Evolutionary conservation across 352 stramenopile species (phyloP), one percentile per base, ranked within the genome.

Genomic region (Phytophthora pseudosyringae): DNA sequence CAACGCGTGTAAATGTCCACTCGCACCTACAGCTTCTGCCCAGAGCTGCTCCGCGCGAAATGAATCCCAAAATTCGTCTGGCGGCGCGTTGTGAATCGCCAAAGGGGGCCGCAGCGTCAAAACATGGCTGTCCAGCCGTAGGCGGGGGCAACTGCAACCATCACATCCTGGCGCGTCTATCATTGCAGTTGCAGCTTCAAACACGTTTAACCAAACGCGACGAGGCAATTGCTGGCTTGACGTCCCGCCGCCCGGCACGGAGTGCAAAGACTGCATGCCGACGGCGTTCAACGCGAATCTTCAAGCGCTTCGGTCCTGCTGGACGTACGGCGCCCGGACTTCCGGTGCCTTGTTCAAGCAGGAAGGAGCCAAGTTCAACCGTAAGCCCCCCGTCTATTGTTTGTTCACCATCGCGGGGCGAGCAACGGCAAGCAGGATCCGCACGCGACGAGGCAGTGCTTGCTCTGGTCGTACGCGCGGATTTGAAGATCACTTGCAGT

Each of bases 111-210:
- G 28, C 32, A 45, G 15, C 8, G 25, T 31, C 21, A 66, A 54
- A 67, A 28, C 50, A 43, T 67, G 59, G 41, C 40, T 48, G 43
- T 44, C 36, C 31, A 36, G 21, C 15, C 25, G 43, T 45, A 21
- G 54, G 26, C 28, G n/a, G 63, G 31, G 47, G 45, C 28, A 73
- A 65, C 52, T 73, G 50, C 64, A 72, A 68, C 44, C 45, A 54
- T 31, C 54, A 64, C 64, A 69, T 73, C 59, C 41, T 66, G 40
- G 35, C 52, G 65, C 57, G 59, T 59, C 52, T 66, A 64, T 69
- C 48, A 52, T 73, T 69, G 65, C 65, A 73, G 59, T 73, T 68
- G 52, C 35, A 64, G 47, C 38, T 65, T 73, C 64, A 73, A 73
- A 48, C 51, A 60, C 48, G 49, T 71, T 61, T 50, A 64, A 46